Evolutionary conservation across 192 early-diverging fungal genomes (phyloP), one percentile per base, ranked within the genome.

Genomic region (Coemansia sp.): DNA sequence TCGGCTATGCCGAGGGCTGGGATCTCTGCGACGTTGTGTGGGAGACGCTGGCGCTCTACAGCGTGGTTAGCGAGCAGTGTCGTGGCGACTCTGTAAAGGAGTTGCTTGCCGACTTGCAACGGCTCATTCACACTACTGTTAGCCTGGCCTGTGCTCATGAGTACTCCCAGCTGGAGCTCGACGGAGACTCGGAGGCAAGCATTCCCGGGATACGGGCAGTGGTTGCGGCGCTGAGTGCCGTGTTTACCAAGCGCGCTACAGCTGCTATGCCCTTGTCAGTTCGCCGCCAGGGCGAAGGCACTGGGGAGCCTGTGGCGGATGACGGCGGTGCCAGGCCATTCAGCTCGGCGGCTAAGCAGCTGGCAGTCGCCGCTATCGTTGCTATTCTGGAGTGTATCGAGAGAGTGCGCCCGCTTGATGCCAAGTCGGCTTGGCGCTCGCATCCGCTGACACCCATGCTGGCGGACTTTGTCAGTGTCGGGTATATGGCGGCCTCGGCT

Each of bases 381-480:
- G 45, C 73, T 0, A 34, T 65, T 12, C 39, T 79, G 14, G 76
- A 68, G 26, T 62, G 50, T 1, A 23, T 73, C 0, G 61, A 58
- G 39, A 50, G 38, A 11, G 16, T 59, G 20, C 52, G 60, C 26
- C 48, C 35, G 35, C 13, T 41, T 7, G 34, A 6, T 38, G 38
- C 31, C 31, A 21, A 16, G 12, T 33, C 59, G 14, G 47, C 39
- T 71, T 88, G 62, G 72, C 71, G 52, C 62, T 65, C 64, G 63
- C 67, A 70, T 28, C 85, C 65, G 21, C 45, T 75, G 47, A 61
- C 62, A 0, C 48, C 62, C 12, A n/a, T 67, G 61, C 77, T 99
- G 1, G 86, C 88, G 0, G 96, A 98, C 59, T 57, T 99, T 45
- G 89, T 99, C 39, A 89, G 93, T 8, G 88, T 96, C 66, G 92